A percentile compares a stretch with the other conserved stretches of the same genome.
Evolutionary conservation across 768 basidiomycete genomes (phyloP).

Genomic region (Saitozyma podzolica): DNA sequence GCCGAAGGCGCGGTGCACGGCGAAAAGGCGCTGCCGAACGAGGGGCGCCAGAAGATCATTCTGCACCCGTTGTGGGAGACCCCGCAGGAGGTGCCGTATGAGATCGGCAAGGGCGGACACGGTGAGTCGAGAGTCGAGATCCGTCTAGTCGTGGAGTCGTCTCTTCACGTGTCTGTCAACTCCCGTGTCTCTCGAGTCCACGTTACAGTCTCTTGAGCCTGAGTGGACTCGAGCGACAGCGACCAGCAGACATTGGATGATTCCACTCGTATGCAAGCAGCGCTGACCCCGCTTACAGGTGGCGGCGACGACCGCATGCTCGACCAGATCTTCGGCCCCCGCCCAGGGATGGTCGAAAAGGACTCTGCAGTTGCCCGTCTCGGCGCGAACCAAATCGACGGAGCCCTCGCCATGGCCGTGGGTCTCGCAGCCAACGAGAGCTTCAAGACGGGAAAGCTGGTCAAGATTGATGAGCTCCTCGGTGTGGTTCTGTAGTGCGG

Average conservation of each 20-base stretch:
- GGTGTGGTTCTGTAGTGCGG: constrained; percentile 26
- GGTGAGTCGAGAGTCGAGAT: constrained; percentile 40
- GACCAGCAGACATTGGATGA: too few relatives aligned
- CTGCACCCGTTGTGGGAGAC: constrained; percentile 58
- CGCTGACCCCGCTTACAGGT: constrained; percentile 14
- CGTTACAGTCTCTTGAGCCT: too few relatives aligned
- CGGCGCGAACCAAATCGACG: constrained; percentile 58
- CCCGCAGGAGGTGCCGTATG: constrained; percentile 55
- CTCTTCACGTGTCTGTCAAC: too few relatives aligned
- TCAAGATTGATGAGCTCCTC: constrained; percentile 52
- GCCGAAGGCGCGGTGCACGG: constrained; percentile 48
- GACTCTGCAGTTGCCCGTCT: constrained; percentile 57
- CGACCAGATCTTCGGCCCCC: constrained; percentile 58
- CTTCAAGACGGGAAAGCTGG: constrained; percentile 57
- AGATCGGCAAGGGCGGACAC: constrained; percentile 56
- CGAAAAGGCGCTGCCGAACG: constrained; percentile 53
- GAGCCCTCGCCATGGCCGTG: constrained; percentile 57
- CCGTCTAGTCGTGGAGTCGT: too few relatives aligned
- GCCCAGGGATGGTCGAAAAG: constrained; percentile 55
- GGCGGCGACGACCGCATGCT: constrained; percentile 60
- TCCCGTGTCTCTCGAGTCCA: too few relatives aligned
- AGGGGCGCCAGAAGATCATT: constrained; percentile 56
- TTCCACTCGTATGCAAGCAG: neutral
- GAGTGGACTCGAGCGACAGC: too few relatives aligned
- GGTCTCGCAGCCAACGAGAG: constrained; percentile 60